Base-by-base conservation (phyloP, 2,329 filamentous ascomycete genomes). In the Taxawa tesnikishii region DNA sequence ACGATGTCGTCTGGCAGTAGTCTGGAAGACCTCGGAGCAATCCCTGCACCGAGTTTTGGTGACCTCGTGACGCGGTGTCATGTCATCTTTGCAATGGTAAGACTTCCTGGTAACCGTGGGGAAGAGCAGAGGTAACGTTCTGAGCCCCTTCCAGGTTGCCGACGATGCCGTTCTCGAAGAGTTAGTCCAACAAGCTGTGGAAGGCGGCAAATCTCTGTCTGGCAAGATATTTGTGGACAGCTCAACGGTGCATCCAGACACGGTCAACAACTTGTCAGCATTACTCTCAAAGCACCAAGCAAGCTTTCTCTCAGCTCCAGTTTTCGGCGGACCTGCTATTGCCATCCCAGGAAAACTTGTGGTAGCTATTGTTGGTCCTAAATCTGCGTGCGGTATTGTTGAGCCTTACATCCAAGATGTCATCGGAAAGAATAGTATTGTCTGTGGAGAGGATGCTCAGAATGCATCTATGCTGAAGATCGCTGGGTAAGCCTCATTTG, bases 331-430 rank as follows among this genome's bases (percentile, higher is more conserved):
- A 2, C 53, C 55, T 13, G 51, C 58, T 4, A 58, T 63, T 35
- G 60, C 60, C 5, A 57, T 53, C 6, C 54, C 56, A 13, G 60
- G 59, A 7, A 61, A 62, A 45, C 48, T 64, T n/a, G 56, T 64
- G 6, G 62, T 62, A 40, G 57, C 56, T 0, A 52, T 59, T 16
- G 60, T 53, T 1, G 60, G 60, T 1, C 54, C 58, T 11, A 19
- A 16, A 5, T 15, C 26, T 2, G 32, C 37, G 7, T 18, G 29
- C 0, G 4, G 48, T 38, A 31, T 36, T 3, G 51, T 63, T 6
- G 54, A 51, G 29, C 60, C 60, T 4, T 49, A 59, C 25, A 53
- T 63, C 17, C 55, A 58, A 31, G 56, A 56, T 33, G 58, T 63
- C 1, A 62, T 63, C 55, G 60, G 56, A 39, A 44, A 44, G 14